Conservation (phyloP, 306 rosid species). For the Quercus variabilis region DNA sequence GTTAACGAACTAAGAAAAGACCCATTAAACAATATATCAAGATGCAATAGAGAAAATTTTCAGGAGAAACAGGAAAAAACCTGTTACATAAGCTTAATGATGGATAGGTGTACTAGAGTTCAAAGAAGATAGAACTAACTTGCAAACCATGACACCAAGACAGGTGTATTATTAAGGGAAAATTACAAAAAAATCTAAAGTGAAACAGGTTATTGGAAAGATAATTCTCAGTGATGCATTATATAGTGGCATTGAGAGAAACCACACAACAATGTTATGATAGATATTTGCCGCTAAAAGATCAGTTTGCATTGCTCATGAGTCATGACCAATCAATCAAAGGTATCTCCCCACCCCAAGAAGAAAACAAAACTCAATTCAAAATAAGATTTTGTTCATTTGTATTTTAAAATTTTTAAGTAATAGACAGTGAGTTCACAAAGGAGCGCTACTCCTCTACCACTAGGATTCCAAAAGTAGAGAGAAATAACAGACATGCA, state of each 20-base stretch:
- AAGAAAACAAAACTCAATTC: neutral
- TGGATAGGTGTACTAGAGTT: neutral
- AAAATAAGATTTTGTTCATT: neutral
- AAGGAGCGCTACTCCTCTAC: neutral
- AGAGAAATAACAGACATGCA: neutral
- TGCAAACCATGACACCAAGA: neutral
- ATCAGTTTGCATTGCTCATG: neutral
- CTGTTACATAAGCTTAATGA: neutral
- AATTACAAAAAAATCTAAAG: neutral
- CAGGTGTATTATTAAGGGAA: neutral
- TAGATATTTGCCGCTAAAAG: neutral
- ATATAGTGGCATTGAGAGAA: neutral
- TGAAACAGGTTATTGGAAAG: neutral
- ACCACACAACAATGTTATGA: neutral
- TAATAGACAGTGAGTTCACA: too few relatives aligned
- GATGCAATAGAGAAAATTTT: neutral
- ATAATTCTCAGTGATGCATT: neutral
- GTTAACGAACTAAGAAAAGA: neutral
- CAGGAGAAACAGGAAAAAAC: neutral
- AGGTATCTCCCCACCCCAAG: neutral
- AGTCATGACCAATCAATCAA: neutral
- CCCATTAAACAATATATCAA: neutral
- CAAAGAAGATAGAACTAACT: neutral
- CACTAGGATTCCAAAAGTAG: neutral
- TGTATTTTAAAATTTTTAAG: too few relatives aligned